These are phyloP conservation scores for Parastagonospora nodorum DNA, from an alignment of 2,329 filamentous ascomycete species.

Conservation along the genomic window DNA sequence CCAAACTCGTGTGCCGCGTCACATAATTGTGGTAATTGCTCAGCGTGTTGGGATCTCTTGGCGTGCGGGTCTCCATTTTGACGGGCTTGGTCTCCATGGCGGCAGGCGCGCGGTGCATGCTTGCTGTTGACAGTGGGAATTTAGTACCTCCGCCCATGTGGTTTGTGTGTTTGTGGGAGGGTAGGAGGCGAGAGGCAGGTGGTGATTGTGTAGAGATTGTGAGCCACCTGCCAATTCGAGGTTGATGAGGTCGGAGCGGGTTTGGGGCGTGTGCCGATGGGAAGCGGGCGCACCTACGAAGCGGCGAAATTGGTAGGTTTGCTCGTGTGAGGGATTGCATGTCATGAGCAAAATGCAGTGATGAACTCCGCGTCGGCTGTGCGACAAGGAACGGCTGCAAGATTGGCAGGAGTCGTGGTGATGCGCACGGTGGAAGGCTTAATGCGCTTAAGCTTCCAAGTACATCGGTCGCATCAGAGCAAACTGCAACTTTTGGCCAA, in stretches of 20 bases:
- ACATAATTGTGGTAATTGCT: constrained; percentile 90
- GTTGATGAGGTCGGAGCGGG: constrained; percentile 10
- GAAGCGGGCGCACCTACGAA: constrained; percentile 5
- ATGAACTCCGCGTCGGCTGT: no score
- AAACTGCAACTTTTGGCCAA: neutral
- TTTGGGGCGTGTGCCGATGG: constrained; percentile 17
- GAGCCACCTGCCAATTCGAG: neutral
- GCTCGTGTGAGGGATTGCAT: neutral
- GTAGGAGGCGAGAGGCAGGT: neutral
- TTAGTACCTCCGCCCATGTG: constrained; percentile 3
- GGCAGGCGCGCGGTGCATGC: constrained; percentile 30
- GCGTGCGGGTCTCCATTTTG: constrained; percentile 47
- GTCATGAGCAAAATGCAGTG: neutral
- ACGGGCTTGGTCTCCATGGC: constrained; percentile 47
- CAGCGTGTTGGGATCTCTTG: constrained; percentile 84
- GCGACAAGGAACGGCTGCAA: no score
- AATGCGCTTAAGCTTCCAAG: no score
- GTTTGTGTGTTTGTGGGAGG: neutral
- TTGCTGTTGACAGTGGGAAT: constrained; percentile 8
- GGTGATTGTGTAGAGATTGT: neutral
- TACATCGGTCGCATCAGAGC: no score
- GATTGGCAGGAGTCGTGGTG: neutral
- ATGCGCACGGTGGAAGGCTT: no score
- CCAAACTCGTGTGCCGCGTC: constrained; percentile 80
- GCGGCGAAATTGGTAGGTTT: neutral